phyloP scores from a whole-genome alignment of 1,284 basidiomycete species.

The Trametes pubescens region DNA sequence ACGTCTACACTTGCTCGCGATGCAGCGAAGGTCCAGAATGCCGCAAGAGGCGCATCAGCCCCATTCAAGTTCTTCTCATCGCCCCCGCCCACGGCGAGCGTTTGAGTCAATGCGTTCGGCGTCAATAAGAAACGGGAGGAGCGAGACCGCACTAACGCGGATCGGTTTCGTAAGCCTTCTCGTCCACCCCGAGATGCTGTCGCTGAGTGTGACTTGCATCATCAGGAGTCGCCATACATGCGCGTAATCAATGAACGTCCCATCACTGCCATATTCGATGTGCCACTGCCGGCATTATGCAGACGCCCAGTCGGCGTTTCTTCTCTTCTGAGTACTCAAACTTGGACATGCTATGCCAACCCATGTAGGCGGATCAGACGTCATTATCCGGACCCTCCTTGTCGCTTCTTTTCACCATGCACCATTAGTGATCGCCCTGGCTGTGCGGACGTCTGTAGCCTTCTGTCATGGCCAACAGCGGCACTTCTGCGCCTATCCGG shows the following conservation, averaged over 20 bases:
- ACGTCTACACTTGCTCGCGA: constrained; percentile 6
- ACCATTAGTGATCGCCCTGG: constrained; percentile 10
- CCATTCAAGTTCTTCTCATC: constrained; percentile 16
- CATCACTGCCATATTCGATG: constrained; percentile 2
- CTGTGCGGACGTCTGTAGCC: constrained; percentile 6
- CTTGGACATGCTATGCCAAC: constrained; percentile 5
- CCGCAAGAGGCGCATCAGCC: constrained; percentile 7
- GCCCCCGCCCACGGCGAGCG: constrained; percentile 8
- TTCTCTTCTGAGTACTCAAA: not conserved
- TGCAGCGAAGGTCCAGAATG: not conserved
- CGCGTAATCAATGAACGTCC: not conserved
- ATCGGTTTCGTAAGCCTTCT: constrained; percentile 22
- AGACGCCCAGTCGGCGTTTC: not conserved
- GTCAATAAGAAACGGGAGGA: not conserved
- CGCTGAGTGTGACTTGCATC: constrained; percentile 1
- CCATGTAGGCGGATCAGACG: constrained; percentile 5
- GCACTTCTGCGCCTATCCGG: constrained; percentile 5
- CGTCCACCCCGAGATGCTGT: constrained; percentile 12
- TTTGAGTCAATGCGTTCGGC: not conserved
- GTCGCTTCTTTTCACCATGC: not conserved
- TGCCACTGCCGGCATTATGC: not conserved
- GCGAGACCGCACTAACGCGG: constrained; percentile 11
- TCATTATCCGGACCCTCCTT: not conserved
- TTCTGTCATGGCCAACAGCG: constrained; percentile 1
- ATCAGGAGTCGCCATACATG: not conserved